Evolutionary conservation across 2,329 filamentous ascomycete genomes (phyloP).

Genomic region (Lojkania enalia): DNA sequence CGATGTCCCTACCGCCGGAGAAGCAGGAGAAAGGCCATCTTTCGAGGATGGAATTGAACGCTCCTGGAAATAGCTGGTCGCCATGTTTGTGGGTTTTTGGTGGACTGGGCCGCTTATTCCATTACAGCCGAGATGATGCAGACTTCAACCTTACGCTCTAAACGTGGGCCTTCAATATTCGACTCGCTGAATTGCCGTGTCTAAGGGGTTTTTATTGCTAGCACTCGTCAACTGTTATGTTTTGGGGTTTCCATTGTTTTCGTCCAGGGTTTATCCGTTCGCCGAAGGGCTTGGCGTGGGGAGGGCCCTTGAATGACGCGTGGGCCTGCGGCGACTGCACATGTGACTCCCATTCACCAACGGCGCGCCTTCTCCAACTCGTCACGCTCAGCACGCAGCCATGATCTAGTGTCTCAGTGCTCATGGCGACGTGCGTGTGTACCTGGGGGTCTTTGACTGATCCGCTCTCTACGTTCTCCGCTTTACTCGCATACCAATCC

Average conservation of each 20-base stretch:
- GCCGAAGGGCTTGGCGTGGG: slow-evolving; percentile 1
- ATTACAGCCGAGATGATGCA: no score
- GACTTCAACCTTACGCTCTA: no score
- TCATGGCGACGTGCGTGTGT: slow-evolving; percentile 12
- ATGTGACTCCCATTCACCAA: slow-evolving; percentile 5
- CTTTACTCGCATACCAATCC: no score
- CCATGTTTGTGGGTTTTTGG: slow-evolving; percentile 25
- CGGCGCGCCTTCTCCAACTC: neutral
- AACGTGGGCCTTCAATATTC: no score
- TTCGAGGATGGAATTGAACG: slow-evolving; percentile 29
- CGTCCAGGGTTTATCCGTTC: neutral
- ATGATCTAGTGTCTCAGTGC: slow-evolving; percentile 13
- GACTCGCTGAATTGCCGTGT: no score
- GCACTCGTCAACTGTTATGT: no score
- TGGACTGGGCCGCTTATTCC: slow-evolving; percentile 1
- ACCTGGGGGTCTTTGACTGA: slow-evolving; percentile 10
- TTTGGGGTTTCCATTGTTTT: no score
- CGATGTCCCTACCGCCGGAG: slow-evolving; percentile 21
- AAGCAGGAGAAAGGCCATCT: slow-evolving; percentile 33
- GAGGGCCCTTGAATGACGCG: neutral
- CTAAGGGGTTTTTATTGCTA: no score
- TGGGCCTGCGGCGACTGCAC: slow-evolving; percentile 3
- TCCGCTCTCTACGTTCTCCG: slow-evolving; percentile 11
- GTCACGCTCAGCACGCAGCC: slow-evolving; percentile 15
- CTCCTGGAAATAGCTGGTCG: slow-evolving; percentile 38